Percentiles rank a stretch among this genome's conserved stretches.
These are phyloP conservation scores for Clitopilus passeckerianus DNA, from an alignment of 768 basidiomycete genomes.

Conservation along the genomic window DNA sequence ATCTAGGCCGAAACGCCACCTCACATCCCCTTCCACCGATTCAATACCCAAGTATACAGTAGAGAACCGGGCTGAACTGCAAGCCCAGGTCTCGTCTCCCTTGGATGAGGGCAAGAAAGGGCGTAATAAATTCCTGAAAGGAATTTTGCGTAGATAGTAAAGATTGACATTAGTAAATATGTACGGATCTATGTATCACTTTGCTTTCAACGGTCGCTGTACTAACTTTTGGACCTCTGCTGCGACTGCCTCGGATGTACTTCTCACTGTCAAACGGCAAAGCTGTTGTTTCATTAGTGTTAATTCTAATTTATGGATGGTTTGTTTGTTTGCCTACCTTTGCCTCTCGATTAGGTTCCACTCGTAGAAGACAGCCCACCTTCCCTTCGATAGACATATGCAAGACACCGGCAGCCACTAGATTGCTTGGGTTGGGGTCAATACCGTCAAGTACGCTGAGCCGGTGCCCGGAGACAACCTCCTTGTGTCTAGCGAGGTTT, in stretches of 20 bases:
- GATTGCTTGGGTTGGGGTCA: constrained; percentile 91
- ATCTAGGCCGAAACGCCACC: constrained; percentile 16
- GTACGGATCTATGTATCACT: constrained; percentile 14
- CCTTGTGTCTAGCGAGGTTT: constrained; percentile 66
- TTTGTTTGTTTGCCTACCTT: constrained; percentile 50
- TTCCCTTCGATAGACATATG: constrained; percentile 91
- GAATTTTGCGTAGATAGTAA: constrained; percentile 35
- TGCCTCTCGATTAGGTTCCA: constrained; percentile 95
- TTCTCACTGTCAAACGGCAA: constrained; percentile 89
- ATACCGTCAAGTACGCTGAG: constrained; percentile 77
- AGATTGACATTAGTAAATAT: constrained; percentile 11
- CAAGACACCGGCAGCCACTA: constrained; percentile 93
- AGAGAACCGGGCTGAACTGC: background rate
- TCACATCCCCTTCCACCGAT: constrained; percentile 54
- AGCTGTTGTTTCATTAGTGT: constrained; percentile 42
- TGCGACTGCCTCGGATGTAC: constrained; percentile 91
- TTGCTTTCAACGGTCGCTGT: constrained; percentile 37
- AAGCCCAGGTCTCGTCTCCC: background rate
- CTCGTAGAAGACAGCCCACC: constrained; percentile 87
- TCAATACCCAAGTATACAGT: constrained; percentile 33
- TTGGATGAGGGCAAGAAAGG: constrained; percentile 34
- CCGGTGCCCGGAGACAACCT: constrained; percentile 73
- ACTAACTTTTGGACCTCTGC: constrained; percentile 57
- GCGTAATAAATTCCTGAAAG: constrained; percentile 36
- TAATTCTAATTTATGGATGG: background rate